Conservation (phyloP, 176 grass and related monocot species). For the Elaeis guineensis region DNA sequence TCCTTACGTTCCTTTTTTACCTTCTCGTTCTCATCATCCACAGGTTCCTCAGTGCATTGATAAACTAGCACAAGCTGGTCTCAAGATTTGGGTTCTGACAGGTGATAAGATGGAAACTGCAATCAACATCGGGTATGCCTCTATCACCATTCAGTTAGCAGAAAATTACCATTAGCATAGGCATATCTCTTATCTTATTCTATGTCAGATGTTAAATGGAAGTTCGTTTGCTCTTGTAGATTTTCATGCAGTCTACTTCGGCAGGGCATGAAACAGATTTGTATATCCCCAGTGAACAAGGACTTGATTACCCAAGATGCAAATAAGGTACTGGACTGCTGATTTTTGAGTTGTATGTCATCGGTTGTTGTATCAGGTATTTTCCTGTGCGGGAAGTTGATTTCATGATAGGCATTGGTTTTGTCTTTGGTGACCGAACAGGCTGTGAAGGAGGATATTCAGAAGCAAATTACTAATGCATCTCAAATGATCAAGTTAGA, state of each 20-base stretch:
- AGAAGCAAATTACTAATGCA: slow-evolving; percentile 76
- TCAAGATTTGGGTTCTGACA: too few relatives aligned
- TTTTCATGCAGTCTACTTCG: slow-evolving; percentile 96
- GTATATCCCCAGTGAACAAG: slow-evolving; percentile 42
- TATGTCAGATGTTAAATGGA: too few relatives aligned
- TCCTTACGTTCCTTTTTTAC: too few relatives aligned
- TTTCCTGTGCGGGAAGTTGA: slow-evolving; percentile 31
- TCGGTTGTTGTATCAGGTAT: slow-evolving; percentile 11
- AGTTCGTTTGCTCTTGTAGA: slow-evolving; percentile 43
- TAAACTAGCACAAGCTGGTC: too few relatives aligned
- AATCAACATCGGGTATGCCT: too few relatives aligned
- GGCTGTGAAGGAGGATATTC: slow-evolving; percentile 78
- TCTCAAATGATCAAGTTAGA: slow-evolving; percentile 94
- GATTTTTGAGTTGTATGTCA: slow-evolving; percentile 23
- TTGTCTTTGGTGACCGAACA: slow-evolving; percentile 57
- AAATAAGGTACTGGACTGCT: slow-evolving; percentile 43
- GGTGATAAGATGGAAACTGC: too few relatives aligned
- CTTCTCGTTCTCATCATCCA: too few relatives aligned
- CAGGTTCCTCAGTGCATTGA: too few relatives aligned
- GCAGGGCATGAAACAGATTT: slow-evolving; percentile 91
- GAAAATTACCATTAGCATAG: too few relatives aligned
- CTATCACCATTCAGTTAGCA: too few relatives aligned
- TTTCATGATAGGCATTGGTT: slow-evolving; percentile 48
- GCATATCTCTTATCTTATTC: too few relatives aligned
- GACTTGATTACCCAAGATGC: slow-evolving; percentile 72